phyloP scores from a whole-genome alignment of 148 eudicot species.

The Diospyros lotus region DNA sequence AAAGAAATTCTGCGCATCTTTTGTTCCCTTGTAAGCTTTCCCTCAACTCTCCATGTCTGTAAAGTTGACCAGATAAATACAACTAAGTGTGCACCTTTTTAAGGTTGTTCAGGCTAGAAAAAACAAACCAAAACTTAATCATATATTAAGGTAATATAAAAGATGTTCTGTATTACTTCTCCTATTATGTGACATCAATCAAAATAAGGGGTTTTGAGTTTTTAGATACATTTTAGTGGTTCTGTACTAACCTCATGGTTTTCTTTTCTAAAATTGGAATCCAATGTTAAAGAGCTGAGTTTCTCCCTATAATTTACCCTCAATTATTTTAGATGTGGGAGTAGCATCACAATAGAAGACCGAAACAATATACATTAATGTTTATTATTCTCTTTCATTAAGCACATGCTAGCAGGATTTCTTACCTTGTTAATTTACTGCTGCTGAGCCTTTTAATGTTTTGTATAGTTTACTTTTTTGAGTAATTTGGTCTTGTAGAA shows the following conservation, averaged over 20 bases:
- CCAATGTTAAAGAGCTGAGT: no score
- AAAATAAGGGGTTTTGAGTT: neutral
- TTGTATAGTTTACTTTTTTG: no score
- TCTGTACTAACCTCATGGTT: neutral
- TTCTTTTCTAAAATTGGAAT: no score
- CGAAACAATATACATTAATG: no score
- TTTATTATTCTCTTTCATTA: no score
- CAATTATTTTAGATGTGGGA: neutral
- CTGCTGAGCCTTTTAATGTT: no score
- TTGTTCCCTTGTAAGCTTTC: neutral
- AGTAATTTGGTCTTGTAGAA: no score
- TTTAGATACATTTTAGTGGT: neutral
- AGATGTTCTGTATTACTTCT: neutral
- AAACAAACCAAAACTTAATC: no score
- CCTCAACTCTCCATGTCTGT: neutral
- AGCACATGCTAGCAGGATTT: no score
- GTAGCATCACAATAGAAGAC: no score
- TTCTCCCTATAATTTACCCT: neutral
- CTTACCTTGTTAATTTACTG: no score
- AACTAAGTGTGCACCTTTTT: neutral
- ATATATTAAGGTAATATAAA: neutral
- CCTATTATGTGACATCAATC: neutral
- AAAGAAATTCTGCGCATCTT: neutral
- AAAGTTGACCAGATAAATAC: neutral
- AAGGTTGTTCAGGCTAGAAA: neutral